Percentiles rank a stretch among this genome's conserved stretches.
Evolutionary conservation across 805 yeast genomes (phyloP).

Genomic region (Candida methanosorbosa): DNA sequence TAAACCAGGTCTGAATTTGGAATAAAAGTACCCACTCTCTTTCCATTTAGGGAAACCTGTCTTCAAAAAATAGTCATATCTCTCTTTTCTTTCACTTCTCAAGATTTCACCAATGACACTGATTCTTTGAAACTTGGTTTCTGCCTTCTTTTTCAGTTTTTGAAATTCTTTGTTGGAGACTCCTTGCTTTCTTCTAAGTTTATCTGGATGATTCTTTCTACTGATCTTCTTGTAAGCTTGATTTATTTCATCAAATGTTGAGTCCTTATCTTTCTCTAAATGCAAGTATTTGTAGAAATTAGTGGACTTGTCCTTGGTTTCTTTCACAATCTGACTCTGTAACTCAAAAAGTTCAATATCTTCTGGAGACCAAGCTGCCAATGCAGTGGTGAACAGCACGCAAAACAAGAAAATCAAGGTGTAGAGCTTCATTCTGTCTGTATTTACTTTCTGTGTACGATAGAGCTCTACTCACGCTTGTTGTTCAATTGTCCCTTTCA

Average conservation of each 20-base stretch:
- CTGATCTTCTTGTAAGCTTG: slow-evolving; percentile 67
- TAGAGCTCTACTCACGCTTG: too few relatives aligned
- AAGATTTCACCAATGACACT: slow-evolving; percentile 70
- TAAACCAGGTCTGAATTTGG: slow-evolving; percentile 62
- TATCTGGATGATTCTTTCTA: slow-evolving; percentile 80
- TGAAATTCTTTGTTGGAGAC: slow-evolving; percentile 17
- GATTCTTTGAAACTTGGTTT: slow-evolving; percentile 68
- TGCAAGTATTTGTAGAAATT: slow-evolving; percentile 66
- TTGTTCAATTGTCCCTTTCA: too few relatives aligned
- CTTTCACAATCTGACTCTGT: slow-evolving; percentile 49
- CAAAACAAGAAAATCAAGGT: slow-evolving; percentile 4
- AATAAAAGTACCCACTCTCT: slow-evolving; percentile 55
- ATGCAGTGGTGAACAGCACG: slow-evolving; percentile 1
- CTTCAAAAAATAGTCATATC: slow-evolving; percentile 77
- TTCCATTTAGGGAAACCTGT: slow-evolving; percentile 82
- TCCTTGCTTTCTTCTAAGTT: slow-evolving; percentile 35
- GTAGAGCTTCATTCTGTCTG: slow-evolving; percentile 7
- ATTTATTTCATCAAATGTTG: slow-evolving; percentile 44
- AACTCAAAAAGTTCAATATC: slow-evolving; percentile 79
- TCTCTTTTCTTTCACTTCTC: slow-evolving; percentile 50
- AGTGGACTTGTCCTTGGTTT: slow-evolving; percentile 37
- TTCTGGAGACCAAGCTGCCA: slow-evolving; percentile 27
- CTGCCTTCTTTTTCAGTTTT: slow-evolving; percentile 37
- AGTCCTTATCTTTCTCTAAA: slow-evolving; percentile 30
- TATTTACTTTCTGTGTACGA: neutral